Percentiles rank a stretch among this genome's conserved stretches.
These are phyloP conservation scores for Ailanthus altissimus DNA, from an alignment of 345 rosid species.

Conservation along the genomic window DNA sequence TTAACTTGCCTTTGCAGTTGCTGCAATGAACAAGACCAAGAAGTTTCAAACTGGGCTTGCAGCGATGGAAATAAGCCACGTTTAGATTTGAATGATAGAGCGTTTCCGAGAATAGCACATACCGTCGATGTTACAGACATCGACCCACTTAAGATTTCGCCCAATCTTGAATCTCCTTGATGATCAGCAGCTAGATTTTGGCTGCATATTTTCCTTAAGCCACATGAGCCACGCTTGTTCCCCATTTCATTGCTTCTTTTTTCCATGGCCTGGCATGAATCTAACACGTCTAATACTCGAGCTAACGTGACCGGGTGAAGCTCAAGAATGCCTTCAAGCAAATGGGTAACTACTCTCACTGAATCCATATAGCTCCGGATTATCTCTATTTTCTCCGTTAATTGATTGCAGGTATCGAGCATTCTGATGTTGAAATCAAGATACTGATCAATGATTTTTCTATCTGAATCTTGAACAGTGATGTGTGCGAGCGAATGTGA, in stretches of 20 bases:
- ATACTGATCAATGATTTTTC: not conserved
- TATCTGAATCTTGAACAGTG: not conserved
- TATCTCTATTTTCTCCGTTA: constrained; percentile 2
- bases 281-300: not conserved
- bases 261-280: constrained; percentile 11
- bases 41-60: not conserved
- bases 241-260: not conserved
- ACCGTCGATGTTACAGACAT: constrained; percentile 1
- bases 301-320: constrained; percentile 12
- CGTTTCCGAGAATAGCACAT: constrained; percentile 7
- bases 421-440: constrained; percentile 8
- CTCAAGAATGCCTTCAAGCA: not conserved
- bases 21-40: constrained; percentile 5
- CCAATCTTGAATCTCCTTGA: not conserved
- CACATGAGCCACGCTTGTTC: not conserved
- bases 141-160: constrained; percentile 14
- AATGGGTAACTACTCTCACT: constrained; percentile 10
- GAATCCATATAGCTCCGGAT: constrained; percentile 11
- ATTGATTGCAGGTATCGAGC: constrained; percentile 13
- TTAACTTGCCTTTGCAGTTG: constrained; percentile 2
- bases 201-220: not conserved
- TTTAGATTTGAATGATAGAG: constrained; percentile 19
- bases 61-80: not conserved
- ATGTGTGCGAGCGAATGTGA: not conserved
- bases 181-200: not conserved